phyloP scores from a whole-genome alignment of 768 basidiomycete species.

The Suillus americanus region DNA sequence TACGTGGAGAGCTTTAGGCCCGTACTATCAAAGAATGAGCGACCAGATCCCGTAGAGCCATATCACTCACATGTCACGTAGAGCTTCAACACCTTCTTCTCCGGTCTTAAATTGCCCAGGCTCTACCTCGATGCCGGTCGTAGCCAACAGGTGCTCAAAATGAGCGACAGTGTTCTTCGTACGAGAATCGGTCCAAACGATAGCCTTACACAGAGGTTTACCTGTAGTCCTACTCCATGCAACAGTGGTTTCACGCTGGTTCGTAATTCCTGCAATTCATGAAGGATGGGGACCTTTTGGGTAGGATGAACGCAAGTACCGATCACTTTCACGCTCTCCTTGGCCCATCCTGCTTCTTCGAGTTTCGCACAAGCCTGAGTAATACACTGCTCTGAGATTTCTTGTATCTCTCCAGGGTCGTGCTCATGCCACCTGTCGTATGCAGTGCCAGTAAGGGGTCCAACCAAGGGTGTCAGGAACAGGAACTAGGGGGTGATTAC shows the following conservation, averaged over 20 bases:
- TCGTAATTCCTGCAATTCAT: constrained; percentile 73
- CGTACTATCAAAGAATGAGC: constrained; percentile 49
- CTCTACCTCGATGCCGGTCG: constrained; percentile 72
- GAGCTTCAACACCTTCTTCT: constrained; percentile 59
- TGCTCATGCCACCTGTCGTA: constrained; percentile 89
- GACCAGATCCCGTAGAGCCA: neutral
- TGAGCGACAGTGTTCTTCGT: constrained; percentile 85
- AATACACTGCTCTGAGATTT: constrained; percentile 74
- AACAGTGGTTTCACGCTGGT: constrained; percentile 95
- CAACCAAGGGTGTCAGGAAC: neutral
- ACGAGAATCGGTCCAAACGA: constrained; percentile 97
- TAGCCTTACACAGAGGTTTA: constrained; percentile 81
- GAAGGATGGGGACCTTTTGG: neutral
- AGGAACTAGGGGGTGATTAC: constrained; percentile 15
- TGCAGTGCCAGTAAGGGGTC: neutral
- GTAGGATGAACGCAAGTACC: constrained; percentile 49
- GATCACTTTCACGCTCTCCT: constrained; percentile 85
- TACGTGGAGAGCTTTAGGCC: constrained; percentile 96
- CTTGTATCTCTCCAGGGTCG: constrained; percentile 79
- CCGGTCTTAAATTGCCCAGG: constrained; percentile 71
- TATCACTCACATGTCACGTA: constrained; percentile 65
- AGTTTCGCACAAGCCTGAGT: constrained; percentile 67
- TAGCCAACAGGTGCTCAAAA: constrained; percentile 67
- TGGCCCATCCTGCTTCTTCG: constrained; percentile 73
- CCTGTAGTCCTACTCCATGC: constrained; percentile 92